Percentiles rank a stretch among this genome's conserved stretches.
These are phyloP conservation scores for Logfia minima DNA, from an alignment of 129 eudicot genomes.

Conservation along the genomic window DNA sequence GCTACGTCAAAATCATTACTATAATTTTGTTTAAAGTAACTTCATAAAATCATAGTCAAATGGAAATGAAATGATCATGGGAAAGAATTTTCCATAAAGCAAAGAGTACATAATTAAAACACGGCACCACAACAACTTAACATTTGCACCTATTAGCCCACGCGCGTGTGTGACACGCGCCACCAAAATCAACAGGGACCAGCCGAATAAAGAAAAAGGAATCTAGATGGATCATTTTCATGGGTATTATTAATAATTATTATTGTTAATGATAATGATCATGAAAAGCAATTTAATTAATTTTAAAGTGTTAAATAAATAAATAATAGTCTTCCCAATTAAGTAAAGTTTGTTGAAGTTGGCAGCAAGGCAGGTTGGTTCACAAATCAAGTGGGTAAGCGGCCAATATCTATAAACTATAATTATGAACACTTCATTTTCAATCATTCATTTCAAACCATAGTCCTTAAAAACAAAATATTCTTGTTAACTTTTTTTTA, in stretches of 20 bases:
- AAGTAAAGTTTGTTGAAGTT: slow-evolving; percentile 86
- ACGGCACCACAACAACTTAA: slow-evolving; percentile 4
- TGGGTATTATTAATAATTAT: not conserved
- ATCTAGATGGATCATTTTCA: slow-evolving; percentile 13
- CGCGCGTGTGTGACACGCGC: slow-evolving; percentile 26
- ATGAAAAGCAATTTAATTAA: not conserved
- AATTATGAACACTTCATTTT: slow-evolving; percentile 30
- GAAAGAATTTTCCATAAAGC: slow-evolving; percentile 30
- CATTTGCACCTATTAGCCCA: not conserved
- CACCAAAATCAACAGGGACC: slow-evolving; percentile 7
- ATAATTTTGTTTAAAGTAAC: too few species aligned
- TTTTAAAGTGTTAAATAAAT: slow-evolving; percentile 13
- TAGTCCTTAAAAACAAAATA: slow-evolving; percentile 8
- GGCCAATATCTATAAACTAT: slow-evolving; percentile 48
- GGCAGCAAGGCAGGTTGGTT: slow-evolving; percentile 51
- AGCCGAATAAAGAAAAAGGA: not conserved
- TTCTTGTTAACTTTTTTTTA: not conserved
- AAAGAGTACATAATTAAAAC: not conserved
- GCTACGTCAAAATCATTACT: too few species aligned
- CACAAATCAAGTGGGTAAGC: slow-evolving; percentile 57
- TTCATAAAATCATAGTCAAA: not conserved
- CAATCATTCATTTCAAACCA: slow-evolving; percentile 39
- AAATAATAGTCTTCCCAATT: slow-evolving; percentile 53
- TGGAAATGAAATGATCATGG: slow-evolving; percentile 11
- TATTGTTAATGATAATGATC: not conserved